phyloP scores from a whole-genome alignment of 768 basidiomycete genomes.

The Gymnopilus dilepis region DNA sequence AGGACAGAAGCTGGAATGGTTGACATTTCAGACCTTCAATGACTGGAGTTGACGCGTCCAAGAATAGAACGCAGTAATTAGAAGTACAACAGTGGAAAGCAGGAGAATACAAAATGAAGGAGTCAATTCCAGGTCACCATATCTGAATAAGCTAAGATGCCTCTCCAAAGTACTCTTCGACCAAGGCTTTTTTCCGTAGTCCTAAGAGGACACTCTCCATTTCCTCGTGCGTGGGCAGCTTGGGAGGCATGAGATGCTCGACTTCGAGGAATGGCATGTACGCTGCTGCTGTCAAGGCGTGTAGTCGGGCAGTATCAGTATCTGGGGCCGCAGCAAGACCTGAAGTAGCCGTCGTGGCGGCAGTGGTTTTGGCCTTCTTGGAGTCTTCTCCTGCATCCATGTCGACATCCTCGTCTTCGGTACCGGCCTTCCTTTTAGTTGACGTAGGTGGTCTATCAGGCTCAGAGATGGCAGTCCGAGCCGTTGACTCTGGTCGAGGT shows the following conservation, averaged over 20 bases:
- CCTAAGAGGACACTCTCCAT: conserved; percentile 79
- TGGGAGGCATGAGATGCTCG: conserved; percentile 76
- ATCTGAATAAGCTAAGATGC: conserved; percentile 25
- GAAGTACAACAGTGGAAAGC: conserved; percentile 1
- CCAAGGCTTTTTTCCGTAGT: conserved; percentile 79
- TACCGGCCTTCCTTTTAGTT: conserved; percentile 62
- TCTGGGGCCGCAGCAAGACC: conserved; percentile 29
- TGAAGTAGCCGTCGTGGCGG: conserved; percentile 26
- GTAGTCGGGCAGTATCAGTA: conserved; percentile 37
- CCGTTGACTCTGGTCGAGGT: conserved; percentile 40
- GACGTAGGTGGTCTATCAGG: conserved; percentile 28
- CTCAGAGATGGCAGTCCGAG: conserved; percentile 24
- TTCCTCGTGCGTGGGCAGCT: conserved; percentile 74
- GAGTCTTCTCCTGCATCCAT: conserved; percentile 40
- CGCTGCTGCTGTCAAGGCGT: conserved; percentile 66
- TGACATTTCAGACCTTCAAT: neutral
- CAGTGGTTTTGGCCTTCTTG: conserved; percentile 38
- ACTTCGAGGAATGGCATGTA: conserved; percentile 78
- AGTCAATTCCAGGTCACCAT: neutral
- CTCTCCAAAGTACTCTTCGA: conserved; percentile 73
- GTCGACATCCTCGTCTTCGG: conserved; percentile 47
- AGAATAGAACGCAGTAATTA: neutral
- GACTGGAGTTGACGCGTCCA: neutral
- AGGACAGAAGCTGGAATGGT: neutral
- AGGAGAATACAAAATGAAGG: neutral